Evolutionary conservation across 2,329 filamentous ascomycete genomes (phyloP).

Genomic region (Coniochaeta pulveracea): DNA sequence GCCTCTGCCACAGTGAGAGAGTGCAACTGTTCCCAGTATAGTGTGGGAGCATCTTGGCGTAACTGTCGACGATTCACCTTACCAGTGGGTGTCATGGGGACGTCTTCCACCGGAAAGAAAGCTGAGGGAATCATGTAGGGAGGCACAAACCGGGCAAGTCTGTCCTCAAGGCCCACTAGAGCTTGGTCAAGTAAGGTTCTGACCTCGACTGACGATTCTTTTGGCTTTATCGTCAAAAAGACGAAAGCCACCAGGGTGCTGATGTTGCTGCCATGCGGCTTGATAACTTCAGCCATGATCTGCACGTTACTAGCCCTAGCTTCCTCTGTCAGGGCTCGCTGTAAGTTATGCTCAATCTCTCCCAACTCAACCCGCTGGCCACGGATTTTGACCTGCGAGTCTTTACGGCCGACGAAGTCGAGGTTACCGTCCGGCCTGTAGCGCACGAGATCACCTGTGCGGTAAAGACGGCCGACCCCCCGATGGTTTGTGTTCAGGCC

Average conservation of each 20-base stretch:
- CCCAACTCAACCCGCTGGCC: conserved; percentile 38
- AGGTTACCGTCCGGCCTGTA: conserved; percentile 22
- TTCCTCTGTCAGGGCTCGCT: too few species aligned
- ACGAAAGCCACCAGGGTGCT: too few species aligned
- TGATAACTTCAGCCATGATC: too few species aligned
- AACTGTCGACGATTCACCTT: not conserved
- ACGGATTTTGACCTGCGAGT: conserved; percentile 42
- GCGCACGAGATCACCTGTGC: conserved; percentile 29
- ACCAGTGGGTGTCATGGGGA: not conserved
- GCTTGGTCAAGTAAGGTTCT: too few species aligned
- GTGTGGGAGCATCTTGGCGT: not conserved
- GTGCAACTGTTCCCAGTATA: not conserved
- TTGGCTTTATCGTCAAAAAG: too few species aligned
- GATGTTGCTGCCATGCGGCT: too few species aligned
- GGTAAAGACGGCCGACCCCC: conserved; percentile 26
- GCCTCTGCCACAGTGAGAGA: not conserved
- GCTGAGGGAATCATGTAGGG: not conserved
- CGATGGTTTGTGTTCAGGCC: conserved; percentile 3
- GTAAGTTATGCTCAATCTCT: conserved; percentile 14
- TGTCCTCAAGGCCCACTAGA: too few species aligned
- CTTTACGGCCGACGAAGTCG: conserved; percentile 33
- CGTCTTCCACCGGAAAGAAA: not conserved
- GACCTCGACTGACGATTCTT: too few species aligned
- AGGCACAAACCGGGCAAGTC: too few species aligned
- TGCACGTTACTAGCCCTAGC: too few species aligned